These are phyloP conservation scores for Dendrobium officinale DNA, from an alignment of 106 monocot species.

Conservation along the genomic window DNA sequence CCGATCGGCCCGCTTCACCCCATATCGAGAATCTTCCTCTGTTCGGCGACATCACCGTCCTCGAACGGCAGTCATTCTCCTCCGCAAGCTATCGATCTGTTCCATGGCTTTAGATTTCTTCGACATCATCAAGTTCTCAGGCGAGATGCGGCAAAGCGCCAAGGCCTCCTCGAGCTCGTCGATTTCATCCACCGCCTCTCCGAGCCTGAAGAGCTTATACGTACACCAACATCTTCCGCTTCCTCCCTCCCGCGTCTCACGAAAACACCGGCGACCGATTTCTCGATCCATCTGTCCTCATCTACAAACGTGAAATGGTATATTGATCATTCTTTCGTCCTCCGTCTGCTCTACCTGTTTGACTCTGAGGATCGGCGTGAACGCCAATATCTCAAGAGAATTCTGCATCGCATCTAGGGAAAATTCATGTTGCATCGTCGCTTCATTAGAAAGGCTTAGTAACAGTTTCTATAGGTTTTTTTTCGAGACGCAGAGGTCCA, in stretches of 20 bases:
- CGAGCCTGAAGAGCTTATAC: slow-evolving; percentile 8
- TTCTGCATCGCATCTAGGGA: slow-evolving; percentile 38
- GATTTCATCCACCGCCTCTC: slow-evolving; percentile 10
- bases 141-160: slow-evolving; percentile 1
- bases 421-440: slow-evolving; percentile 44
- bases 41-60: background rate
- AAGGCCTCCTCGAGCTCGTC: slow-evolving; percentile 7
- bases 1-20: background rate
- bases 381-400: slow-evolving; percentile 34
- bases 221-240: slow-evolving; percentile 5
- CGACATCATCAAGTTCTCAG: background rate
- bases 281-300: slow-evolving; percentile 16
- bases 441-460: slow-evolving; percentile 34
- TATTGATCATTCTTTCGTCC: too few relatives aligned
- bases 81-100: slow-evolving; percentile 18
- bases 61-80: slow-evolving; percentile 1
- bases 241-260: too few relatives aligned
- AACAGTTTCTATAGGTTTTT: slow-evolving; percentile 45
- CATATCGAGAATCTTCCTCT: background rate
- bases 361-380: slow-evolving; percentile 17
- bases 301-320: slow-evolving; percentile 5
- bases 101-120: slow-evolving; percentile 9
- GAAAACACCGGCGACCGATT: slow-evolving; percentile 5
- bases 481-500: slow-evolving; percentile 38
- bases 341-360: background rate